phyloP scores from a whole-genome alignment of 2,329 filamentous ascomycete species.

The Paracamarosporium sp. region DNA sequence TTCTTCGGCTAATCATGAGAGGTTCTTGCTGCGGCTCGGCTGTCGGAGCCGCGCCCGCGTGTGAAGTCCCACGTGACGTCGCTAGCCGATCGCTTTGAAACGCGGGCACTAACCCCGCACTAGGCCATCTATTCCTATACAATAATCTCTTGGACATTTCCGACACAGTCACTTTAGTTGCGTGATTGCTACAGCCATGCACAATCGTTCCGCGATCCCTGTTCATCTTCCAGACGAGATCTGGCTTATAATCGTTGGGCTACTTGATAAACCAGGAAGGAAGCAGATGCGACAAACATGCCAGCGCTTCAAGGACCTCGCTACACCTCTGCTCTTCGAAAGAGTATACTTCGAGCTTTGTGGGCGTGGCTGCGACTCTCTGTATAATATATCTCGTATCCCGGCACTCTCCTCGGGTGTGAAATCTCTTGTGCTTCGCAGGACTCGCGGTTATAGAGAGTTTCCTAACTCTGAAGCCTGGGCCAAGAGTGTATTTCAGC shows the following conservation, averaged over 20 bases:
- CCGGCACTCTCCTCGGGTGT: slow-evolving; percentile 5
- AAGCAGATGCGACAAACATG: slow-evolving; percentile 9
- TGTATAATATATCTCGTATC: slow-evolving; percentile 6
- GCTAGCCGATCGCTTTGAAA: not conserved
- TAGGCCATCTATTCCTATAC: not conserved
- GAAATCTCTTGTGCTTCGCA: slow-evolving; percentile 6
- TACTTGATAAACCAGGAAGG: not conserved
- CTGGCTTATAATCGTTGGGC: slow-evolving; percentile 4
- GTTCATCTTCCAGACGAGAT: slow-evolving; percentile 8
- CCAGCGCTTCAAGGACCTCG: slow-evolving; percentile 7
- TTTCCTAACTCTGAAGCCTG: slow-evolving; percentile 7
- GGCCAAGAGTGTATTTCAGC: slow-evolving; percentile 4
- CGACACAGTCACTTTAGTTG: not conserved
- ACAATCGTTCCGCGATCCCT: not conserved
- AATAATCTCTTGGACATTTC: not conserved
- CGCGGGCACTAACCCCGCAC: not conserved
- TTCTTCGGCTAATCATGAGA: too few relatives aligned
- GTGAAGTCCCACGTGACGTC: not conserved
- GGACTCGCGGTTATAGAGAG: not conserved
- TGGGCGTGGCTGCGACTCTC: slow-evolving; percentile 4
- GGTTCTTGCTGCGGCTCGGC: not conserved
- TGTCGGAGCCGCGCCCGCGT: not conserved
- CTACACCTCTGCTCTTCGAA: slow-evolving; percentile 8
- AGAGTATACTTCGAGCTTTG: slow-evolving; percentile 10
- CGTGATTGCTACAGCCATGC: not conserved